A percentile compares a stretch with the other conserved stretches of the same genome.
phyloP scores from a whole-genome alignment of 2,329 filamentous ascomycete species.

The Thelonectria discophora region DNA sequence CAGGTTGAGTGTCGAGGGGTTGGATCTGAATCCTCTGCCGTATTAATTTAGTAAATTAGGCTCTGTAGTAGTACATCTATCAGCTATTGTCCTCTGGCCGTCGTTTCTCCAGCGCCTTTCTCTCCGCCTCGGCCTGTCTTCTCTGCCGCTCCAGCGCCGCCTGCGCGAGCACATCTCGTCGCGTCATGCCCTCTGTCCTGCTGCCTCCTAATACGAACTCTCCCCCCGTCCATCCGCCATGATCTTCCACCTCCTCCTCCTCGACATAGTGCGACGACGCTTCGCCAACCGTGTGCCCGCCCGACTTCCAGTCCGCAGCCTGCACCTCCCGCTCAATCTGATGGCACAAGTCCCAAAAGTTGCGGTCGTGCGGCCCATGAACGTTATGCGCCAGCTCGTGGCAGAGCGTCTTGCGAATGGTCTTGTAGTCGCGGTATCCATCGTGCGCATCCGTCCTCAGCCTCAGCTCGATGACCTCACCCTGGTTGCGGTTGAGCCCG shows the following conservation, averaged over 20 bases:
- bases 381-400: conserved; percentile 97
- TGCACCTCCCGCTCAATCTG: conserved; percentile 90
- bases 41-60: conserved; percentile 49
- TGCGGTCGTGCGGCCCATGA: conserved; percentile 80
- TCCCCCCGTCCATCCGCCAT: conserved; percentile 81
- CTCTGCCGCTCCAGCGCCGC: conserved; percentile 50
- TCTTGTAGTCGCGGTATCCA: conserved; percentile 92
- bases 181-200: conserved; percentile 61
- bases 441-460: conserved; percentile 94
- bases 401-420: conserved; percentile 89
- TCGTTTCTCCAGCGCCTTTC: conserved; percentile 44
- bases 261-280: conserved; percentile 63
- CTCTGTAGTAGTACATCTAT: conserved; percentile 6
- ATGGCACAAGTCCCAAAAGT: conserved; percentile 90
- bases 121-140: conserved; percentile 46
- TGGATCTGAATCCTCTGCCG: conserved; percentile 66
- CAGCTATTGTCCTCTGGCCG: conserved; percentile 39
- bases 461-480: conserved; percentile 89
- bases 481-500: conserved; percentile 86
- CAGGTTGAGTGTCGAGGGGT: conserved; percentile 65
- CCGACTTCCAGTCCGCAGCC: conserved; percentile 77
- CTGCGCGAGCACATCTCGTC: conserved; percentile 77
- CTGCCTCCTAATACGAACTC: conserved; percentile 76
- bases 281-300: conserved; percentile 73
- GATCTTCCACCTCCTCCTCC: conserved; percentile 67